Percentiles rank a stretch among this genome's conserved stretches.
Conservation (phyloP, 257 asterid species). For the Solanum appendiculatum region DNA sequence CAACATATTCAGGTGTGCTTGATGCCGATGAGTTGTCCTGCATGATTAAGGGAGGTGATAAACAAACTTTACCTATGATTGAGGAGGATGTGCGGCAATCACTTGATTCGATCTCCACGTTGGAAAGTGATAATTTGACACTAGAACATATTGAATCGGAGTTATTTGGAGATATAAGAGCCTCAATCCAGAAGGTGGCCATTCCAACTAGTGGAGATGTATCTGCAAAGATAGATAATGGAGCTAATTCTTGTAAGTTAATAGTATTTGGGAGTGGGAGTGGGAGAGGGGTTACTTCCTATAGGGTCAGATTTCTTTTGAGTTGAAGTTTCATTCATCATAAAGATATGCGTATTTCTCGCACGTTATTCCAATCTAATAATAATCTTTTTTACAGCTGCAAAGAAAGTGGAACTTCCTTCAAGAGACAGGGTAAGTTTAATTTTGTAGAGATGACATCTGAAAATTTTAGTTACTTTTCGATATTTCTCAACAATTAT, state of each 20-base stretch:
- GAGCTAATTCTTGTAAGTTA: conserved; percentile 48
- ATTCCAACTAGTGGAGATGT: conserved; percentile 20
- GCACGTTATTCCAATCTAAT: background rate
- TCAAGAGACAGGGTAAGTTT: conserved; percentile 2
- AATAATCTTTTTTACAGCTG: background rate
- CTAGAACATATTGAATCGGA: conserved; percentile 70
- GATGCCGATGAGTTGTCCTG: conserved; percentile 74
- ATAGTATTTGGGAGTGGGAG: background rate
- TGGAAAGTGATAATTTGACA: conserved; percentile 60
- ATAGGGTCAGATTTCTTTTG: background rate
- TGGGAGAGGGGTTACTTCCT: background rate
- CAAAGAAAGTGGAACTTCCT: background rate
- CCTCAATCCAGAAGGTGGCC: conserved; percentile 68
- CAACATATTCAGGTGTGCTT: conserved; percentile 51
- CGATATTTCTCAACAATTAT: background rate
- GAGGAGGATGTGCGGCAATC: conserved; percentile 70
- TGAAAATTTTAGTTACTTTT: background rate
- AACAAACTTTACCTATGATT: conserved; percentile 44
- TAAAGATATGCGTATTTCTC: background rate
- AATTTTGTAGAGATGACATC: background rate
- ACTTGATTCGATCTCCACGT: conserved; percentile 65
- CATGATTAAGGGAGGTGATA: conserved; percentile 54
- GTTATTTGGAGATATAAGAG: conserved; percentile 87
- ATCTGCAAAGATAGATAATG: conserved; percentile 17
- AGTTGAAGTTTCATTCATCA: background rate